phyloP scores from a whole-genome alignment of 1,139 yeast species.

The Nakaseomyces glabratus region DNA sequence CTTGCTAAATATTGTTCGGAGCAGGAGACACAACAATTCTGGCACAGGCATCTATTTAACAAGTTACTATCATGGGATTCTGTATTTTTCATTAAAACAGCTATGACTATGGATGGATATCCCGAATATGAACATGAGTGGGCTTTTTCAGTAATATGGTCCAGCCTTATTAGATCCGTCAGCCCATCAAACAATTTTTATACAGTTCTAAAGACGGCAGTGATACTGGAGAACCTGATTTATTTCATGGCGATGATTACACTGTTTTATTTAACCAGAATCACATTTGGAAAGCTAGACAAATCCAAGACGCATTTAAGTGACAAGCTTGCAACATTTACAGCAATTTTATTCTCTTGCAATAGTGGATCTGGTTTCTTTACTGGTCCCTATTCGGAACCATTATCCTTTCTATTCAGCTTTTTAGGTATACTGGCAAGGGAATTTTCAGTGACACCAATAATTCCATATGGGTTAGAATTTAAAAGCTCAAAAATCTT shows the following conservation, averaged over 20 bases:
- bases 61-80: constrained; percentile 76
- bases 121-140: constrained; percentile 72
- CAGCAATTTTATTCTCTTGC: constrained; percentile 43
- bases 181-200: constrained; percentile 31
- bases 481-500: constrained; percentile 14
- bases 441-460: constrained; percentile 29
- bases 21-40: constrained; percentile 8
- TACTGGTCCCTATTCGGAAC: constrained; percentile 70
- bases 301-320: constrained; percentile 8
- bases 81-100: constrained; percentile 54
- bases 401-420: constrained; percentile 56
- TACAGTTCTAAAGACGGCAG: constrained; percentile 36
- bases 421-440: constrained; percentile 51
- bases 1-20: constrained; percentile 12
- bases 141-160: constrained; percentile 82
- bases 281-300: constrained; percentile 29
- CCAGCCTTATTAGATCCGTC: constrained; percentile 37
- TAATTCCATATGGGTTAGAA: constrained; percentile 13
- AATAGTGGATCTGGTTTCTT: constrained; percentile 81
- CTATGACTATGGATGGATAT: constrained; percentile 40
- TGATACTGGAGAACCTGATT: constrained; percentile 42
- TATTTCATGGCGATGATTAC: constrained; percentile 45
- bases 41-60: constrained; percentile 31
- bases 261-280: constrained; percentile 43
- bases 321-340: constrained; percentile 20